Conservation (phyloP, 2,329 filamentous ascomycete genomes). For the Fonsecaea monophora region DNA sequence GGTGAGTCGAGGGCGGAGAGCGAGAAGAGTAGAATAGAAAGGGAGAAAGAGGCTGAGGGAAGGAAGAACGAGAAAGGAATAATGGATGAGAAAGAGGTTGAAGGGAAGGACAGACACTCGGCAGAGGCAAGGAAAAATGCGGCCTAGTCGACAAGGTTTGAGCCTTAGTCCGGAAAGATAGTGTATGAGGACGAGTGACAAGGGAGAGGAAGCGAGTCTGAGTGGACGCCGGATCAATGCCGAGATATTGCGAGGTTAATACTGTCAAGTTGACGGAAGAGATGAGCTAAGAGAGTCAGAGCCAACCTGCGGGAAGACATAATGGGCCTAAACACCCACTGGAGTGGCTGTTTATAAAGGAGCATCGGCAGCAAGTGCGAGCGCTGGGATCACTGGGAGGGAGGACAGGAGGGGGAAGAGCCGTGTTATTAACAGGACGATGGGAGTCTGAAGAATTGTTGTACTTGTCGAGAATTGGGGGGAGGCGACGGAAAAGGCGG, state of each 20-base stretch:
- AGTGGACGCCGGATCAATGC: slow-evolving; percentile 16
- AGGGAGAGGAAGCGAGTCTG: slow-evolving; percentile 13
- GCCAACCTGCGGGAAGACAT: slow-evolving; percentile 3
- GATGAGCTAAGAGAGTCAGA: slow-evolving; percentile 22
- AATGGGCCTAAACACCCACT: neutral
- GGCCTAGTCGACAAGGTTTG: slow-evolving; percentile 27
- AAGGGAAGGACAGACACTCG: slow-evolving; percentile 27
- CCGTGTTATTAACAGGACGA: neutral
- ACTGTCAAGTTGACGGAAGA: neutral
- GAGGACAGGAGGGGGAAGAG: neutral
- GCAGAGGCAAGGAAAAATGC: slow-evolving; percentile 31
- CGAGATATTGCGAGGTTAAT: slow-evolving; percentile 21
- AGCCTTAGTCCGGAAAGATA: slow-evolving; percentile 16
- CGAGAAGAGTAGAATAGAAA: slow-evolving; percentile 19
- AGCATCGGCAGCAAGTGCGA: neutral
- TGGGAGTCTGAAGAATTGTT: neutral
- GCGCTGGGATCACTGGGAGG: neutral
- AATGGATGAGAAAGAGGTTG: slow-evolving; percentile 25
- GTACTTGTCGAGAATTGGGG: neutral
- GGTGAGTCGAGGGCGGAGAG: slow-evolving; percentile 1
- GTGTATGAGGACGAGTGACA: slow-evolving; percentile 21
- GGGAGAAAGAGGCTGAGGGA: slow-evolving; percentile 22
- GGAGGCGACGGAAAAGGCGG: neutral
- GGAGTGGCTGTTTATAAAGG: neutral
- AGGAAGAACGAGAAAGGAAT: slow-evolving; percentile 26